Evolutionary conservation across 306 rosid species (phyloP).

Genomic region (Amphicarpaea edgeworthii): DNA sequence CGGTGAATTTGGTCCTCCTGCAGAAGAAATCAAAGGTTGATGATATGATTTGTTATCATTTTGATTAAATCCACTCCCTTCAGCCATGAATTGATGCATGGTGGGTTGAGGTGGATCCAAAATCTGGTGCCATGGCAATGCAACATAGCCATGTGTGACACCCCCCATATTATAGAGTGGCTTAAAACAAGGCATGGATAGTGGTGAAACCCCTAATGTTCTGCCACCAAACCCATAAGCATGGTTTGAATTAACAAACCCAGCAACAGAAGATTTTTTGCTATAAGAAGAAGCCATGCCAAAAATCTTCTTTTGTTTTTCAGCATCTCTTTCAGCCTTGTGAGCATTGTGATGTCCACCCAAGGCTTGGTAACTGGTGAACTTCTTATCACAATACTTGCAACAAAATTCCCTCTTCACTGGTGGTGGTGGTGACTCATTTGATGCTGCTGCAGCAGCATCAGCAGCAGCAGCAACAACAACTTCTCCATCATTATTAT

Average conservation of each 20-base stretch:
- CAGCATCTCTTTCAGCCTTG: neutral
- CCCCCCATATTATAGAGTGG: no score
- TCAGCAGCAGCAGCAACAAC: no score
- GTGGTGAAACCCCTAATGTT: neutral
- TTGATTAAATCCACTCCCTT: no score
- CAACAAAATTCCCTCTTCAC: neutral
- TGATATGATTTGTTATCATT: no score
- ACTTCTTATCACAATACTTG: neutral
- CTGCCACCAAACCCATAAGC: neutral
- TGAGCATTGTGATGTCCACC: slow-evolving; percentile 35
- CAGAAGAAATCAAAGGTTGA: neutral
- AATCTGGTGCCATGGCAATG: neutral
- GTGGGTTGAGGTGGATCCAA: neutral
- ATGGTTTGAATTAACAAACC: neutral
- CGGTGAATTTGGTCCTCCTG: neutral
- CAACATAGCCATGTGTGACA: neutral
- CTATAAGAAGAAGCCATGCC: neutral
- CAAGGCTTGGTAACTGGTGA: slow-evolving; percentile 1
- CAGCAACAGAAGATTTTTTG: neutral
- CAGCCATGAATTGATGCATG: neutral
- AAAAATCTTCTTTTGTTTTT: neutral
- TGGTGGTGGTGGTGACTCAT: no score
- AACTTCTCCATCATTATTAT: neutral
- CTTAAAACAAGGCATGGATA: neutral
- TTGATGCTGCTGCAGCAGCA: no score